Evolutionary conservation across 129 eudicot genomes (phyloP).

Genomic region (Helichrysum umbraculigerum): DNA sequence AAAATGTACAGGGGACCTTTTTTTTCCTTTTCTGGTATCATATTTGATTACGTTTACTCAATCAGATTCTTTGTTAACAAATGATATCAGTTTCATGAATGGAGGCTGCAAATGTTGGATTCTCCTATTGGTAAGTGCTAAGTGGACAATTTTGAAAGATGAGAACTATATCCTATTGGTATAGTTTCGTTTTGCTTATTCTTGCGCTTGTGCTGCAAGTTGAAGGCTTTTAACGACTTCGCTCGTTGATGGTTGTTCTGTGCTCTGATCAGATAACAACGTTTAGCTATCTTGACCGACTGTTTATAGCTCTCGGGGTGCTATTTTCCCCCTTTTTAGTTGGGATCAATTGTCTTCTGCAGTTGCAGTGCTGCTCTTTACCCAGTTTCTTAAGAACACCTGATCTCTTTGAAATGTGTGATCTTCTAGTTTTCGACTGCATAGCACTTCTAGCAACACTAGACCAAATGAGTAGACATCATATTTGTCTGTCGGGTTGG

Average conservation of each 20-base stretch:
- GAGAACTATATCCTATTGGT: neutral
- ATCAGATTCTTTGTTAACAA: too few relatives aligned
- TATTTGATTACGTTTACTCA: too few relatives aligned
- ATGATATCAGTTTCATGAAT: too few relatives aligned
- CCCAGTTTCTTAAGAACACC: conserved; percentile 41
- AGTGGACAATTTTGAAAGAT: neutral
- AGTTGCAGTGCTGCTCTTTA: conserved; percentile 28
- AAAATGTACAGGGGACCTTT: too few relatives aligned
- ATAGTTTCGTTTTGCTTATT: conserved; percentile 22
- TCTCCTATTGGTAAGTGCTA: conserved; percentile 46
- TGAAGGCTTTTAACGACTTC: conserved; percentile 35
- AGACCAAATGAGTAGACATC: conserved; percentile 39
- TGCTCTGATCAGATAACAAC: conserved; percentile 33
- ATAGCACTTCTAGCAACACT: conserved; percentile 37
- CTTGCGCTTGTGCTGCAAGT: conserved; percentile 34
- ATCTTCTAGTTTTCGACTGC: conserved; percentile 39
- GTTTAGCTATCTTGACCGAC: conserved; percentile 33
- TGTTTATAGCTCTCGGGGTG: conserved; percentile 31
- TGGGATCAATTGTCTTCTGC: conserved; percentile 22
- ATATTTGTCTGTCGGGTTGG: conserved; percentile 29
- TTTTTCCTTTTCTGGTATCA: too few relatives aligned
- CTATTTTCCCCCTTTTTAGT: conserved; percentile 34
- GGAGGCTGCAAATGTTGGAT: too few relatives aligned
- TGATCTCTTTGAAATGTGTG: conserved; percentile 39
- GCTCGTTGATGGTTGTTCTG: conserved; percentile 32